Evolutionary conservation across 352 stramenopile species (phyloP), one percentile per base, ranked within the genome.

Genomic region (Pythium aristosporum): DNA sequence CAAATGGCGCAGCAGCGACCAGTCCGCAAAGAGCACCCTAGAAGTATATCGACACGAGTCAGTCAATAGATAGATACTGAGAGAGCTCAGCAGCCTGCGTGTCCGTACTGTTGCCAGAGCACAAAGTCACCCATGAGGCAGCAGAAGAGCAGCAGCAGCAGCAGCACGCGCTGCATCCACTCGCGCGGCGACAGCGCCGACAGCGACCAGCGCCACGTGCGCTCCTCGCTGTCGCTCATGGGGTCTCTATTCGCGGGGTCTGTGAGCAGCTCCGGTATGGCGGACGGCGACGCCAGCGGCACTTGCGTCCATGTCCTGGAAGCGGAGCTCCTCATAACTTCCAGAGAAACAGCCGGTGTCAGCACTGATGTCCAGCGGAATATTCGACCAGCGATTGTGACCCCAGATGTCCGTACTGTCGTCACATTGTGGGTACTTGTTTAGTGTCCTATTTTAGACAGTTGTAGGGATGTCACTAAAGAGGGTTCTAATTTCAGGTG

Each of bases 71-170:
- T 47, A 11, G 10, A 11, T 2, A 16, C 9, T 48, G 21, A 42
- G 57, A 53, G 34, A 11, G 9, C 25, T 30, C 3, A 30, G 25
- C 25, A 30, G 25, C 25, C 25, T 5, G 25, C 25, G 25, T 30
- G 25, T 30, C 5, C 75, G 61, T 61, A 87, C 77, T 82, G 68
- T 57, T 87, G 80, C 20, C 62, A 76, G 57, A 88, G 76, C 44
- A 89, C 76, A 48, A 72, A 78, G 73, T 91, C 82, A 48, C 76
- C 81, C 15, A 64, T 6, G 32, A 86, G 41, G 42, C 78, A 88
- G n/a, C 76, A 65, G 39, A 85, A 47, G 20, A 88, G 30, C 32
- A 89, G 56, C 23, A 81, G 52, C 18, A 63, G 55, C 61, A 87
- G 81, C 52, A 88, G 75, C 61, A 73, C 46, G 60, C 65, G 65